phyloP scores from a whole-genome alignment of 352 stramenopile genomes.

The Globisporangium solare region DNA sequence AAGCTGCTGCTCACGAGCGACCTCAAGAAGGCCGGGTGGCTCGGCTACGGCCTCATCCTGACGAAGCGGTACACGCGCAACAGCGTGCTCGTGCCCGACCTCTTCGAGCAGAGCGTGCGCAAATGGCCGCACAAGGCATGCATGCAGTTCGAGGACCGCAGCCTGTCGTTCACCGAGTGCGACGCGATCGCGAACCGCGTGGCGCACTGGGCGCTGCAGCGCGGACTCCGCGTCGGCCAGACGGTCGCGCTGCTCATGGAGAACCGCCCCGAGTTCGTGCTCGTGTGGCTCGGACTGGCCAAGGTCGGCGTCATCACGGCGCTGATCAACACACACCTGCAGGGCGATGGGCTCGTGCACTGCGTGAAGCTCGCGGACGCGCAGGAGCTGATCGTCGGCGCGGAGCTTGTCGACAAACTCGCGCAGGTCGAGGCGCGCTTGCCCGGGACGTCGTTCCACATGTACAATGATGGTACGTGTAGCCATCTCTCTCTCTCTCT shows the following conservation, averaged over 20 bases:
- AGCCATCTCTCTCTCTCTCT: too few relatives aligned
- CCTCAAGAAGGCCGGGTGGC: slow-evolving; percentile 32
- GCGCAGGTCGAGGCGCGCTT: slow-evolving; percentile 26
- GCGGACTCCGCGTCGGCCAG: slow-evolving; percentile 47
- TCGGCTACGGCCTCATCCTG: slow-evolving; percentile 38
- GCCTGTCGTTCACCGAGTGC: slow-evolving; percentile 52
- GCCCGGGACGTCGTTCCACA: slow-evolving; percentile 35
- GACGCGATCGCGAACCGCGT: slow-evolving; percentile 70
- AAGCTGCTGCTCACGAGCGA: slow-evolving; percentile 58
- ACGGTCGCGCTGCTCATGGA: slow-evolving; percentile 82
- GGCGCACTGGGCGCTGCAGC: slow-evolving; percentile 58
- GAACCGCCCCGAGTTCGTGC: slow-evolving; percentile 81
- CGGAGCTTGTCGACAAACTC: slow-evolving; percentile 52
- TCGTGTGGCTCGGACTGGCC: slow-evolving; percentile 76
- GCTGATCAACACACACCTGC: slow-evolving; percentile 80
- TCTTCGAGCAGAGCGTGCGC: slow-evolving; percentile 55
- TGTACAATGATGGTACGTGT: slow-evolving; percentile 41
- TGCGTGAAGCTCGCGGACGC: slow-evolving; percentile 61
- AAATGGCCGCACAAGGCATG: slow-evolving; percentile 55
- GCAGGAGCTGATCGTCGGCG: slow-evolving; percentile 63
- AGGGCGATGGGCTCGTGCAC: slow-evolving; percentile 66
- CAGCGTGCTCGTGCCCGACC: slow-evolving; percentile 39
- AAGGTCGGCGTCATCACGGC: slow-evolving; percentile 84
- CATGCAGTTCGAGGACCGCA: slow-evolving; percentile 49
- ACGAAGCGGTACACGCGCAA: slow-evolving; percentile 30